These are phyloP conservation scores for Pleurotus salmoneostramineus DNA, from an alignment of 768 basidiomycete species.

Conservation along the genomic window DNA sequence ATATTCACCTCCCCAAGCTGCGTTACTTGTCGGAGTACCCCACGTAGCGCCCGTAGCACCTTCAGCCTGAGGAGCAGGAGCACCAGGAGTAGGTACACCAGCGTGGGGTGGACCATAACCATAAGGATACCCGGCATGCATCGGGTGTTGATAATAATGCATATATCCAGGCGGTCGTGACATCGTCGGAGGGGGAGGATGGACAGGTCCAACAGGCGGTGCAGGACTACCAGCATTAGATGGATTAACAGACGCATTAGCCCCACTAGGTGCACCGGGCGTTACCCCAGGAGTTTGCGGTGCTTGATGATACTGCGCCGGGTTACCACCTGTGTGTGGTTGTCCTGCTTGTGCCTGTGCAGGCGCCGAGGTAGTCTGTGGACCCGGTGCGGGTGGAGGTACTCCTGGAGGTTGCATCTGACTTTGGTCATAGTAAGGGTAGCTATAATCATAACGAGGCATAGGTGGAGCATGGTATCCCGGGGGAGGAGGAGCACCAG, in stretches of 20 bases:
- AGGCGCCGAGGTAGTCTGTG: neutral
- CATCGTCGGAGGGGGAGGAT: conserved; percentile 10
- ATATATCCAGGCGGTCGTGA: conserved; percentile 1
- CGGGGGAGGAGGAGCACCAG: conserved; percentile 8
- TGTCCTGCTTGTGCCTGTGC: neutral
- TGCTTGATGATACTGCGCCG: neutral
- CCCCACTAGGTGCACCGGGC: neutral
- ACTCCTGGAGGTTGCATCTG: conserved; percentile 8
- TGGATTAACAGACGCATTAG: neutral
- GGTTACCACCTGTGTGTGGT: neutral
- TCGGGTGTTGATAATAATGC: conserved; percentile 8
- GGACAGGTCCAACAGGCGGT: conserved; percentile 1
- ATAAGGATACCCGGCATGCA: conserved; percentile 14
- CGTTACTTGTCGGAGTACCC: conserved; percentile 3
- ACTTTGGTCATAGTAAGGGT: conserved; percentile 13
- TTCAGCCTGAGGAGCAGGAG: neutral
- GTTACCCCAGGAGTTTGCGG: neutral
- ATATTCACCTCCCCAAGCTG: conserved; percentile 1
- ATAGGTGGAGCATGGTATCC: conserved; percentile 9
- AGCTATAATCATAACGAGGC: conserved; percentile 8
- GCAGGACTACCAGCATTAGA: conserved; percentile 7
- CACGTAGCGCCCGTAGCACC: conserved; percentile 1
- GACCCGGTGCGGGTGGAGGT: no score
- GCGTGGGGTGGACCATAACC: conserved; percentile 10
- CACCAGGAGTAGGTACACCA: neutral